Evolutionary conservation across 1,284 basidiomycete species (phyloP).

Genomic region (Trametes polyzona): DNA sequence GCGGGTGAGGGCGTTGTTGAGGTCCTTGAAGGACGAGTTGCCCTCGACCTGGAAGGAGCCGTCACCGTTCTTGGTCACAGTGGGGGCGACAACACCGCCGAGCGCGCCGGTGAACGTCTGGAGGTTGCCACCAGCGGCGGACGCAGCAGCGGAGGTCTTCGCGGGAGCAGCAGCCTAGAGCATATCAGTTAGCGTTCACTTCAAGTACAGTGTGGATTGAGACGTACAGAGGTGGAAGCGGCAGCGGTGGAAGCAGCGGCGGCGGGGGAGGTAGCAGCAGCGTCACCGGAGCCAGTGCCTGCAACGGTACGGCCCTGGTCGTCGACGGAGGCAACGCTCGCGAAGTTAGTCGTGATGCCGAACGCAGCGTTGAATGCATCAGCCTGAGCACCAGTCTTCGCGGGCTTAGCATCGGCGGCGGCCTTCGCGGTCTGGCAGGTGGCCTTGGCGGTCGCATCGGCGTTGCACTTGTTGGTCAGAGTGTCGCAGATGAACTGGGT

Average conservation of each 20-base stretch:
- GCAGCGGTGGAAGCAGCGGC: constrained; percentile 24
- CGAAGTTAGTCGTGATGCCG: constrained; percentile 37
- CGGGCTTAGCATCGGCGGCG: constrained; percentile 45
- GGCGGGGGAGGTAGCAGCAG: constrained; percentile 28
- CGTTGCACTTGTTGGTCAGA: constrained; percentile 51
- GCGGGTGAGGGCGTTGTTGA: constrained; percentile 53
- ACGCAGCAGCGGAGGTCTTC: constrained; percentile 27
- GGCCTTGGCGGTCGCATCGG: constrained; percentile 52
- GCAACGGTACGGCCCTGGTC: constrained; percentile 30
- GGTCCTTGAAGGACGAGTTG: constrained; percentile 55
- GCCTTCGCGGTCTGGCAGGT: constrained; percentile 49
- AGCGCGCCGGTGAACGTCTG: constrained; percentile 61
- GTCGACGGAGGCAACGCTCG: constrained; percentile 29
- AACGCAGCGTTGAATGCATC: constrained; percentile 47
- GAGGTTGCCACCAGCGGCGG: constrained; percentile 44
- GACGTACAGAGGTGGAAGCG: constrained; percentile 13
- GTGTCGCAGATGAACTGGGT: constrained; percentile 46
- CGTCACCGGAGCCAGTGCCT: constrained; percentile 10
- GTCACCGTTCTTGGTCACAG: constrained; percentile 48
- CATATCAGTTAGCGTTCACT: neutral
- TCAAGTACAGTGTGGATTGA: neutral
- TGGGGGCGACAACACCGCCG: constrained; percentile 49
- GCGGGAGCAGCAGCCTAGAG: constrained; percentile 7
- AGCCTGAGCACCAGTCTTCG: constrained; percentile 55
- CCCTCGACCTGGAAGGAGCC: constrained; percentile 50